These are phyloP conservation scores for Podosphaera xanthii DNA, from an alignment of 2,329 filamentous ascomycete genomes.

Conservation along the genomic window DNA sequence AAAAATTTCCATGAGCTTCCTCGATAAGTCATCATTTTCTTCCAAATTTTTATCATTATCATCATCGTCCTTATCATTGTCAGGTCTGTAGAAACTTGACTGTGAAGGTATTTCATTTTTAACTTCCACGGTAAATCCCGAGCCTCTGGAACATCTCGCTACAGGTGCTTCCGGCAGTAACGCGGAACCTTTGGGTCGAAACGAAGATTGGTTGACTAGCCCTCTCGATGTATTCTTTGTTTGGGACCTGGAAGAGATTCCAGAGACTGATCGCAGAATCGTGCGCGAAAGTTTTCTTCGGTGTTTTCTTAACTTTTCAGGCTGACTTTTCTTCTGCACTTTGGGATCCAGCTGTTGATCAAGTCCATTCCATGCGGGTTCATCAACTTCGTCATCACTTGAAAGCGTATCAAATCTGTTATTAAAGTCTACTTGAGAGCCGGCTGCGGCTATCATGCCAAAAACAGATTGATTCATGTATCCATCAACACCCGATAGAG, in stretches of 20 bases:
- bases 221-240: conserved; percentile 18
- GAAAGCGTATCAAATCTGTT: conserved; percentile 57
- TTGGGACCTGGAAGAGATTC: conserved; percentile 20
- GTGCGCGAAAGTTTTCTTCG: conserved; percentile 39
- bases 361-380: conserved; percentile 6
- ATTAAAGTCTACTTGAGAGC: conserved; percentile 62
- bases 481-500: conserved; percentile 23
- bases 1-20: conserved; percentile 62
- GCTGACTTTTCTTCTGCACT: conserved; percentile 15
- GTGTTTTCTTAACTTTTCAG: conserved; percentile 23
- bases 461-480: conserved; percentile 82
- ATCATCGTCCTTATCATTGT: conserved; percentile 9
- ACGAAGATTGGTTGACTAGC: conserved; percentile 1
- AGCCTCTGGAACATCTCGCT: too few species aligned
- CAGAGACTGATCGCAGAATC: conserved; percentile 40
- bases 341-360: conserved; percentile 8
- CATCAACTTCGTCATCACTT: conserved; percentile 39
- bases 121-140: conserved; percentile 28
- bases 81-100: conserved; percentile 30
- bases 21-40: conserved; percentile 35
- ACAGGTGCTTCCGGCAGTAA: too few species aligned
- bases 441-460: conserved; percentile 72
- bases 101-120: conserved; percentile 37
- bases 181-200: too few species aligned
- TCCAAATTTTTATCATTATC: conserved; percentile 8